Percentiles rank a stretch among this genome's conserved stretches.
These are phyloP conservation scores for Tillandsia leiboldiana DNA, from an alignment of 176 grass and related monocot genomes.

Conservation along the genomic window DNA sequence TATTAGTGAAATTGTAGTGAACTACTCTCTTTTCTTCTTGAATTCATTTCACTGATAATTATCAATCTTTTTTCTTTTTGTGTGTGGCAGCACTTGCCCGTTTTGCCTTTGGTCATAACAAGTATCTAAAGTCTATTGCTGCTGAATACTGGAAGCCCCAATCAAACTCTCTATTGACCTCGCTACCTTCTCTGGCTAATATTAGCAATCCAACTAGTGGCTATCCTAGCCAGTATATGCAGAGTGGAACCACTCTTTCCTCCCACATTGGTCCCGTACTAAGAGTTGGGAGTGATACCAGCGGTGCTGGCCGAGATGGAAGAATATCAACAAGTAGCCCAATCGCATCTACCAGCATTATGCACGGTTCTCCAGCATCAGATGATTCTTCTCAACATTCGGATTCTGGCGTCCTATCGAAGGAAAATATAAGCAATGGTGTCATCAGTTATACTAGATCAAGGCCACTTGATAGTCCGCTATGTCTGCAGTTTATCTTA, in stretches of 20 bases:
- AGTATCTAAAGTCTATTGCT: conserved; percentile 76
- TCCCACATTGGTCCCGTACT: conserved; percentile 72
- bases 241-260: conserved; percentile 32
- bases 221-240: conserved; percentile 42
- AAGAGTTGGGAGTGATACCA: conserved; percentile 74
- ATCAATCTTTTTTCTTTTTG: background rate
- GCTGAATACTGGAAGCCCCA: conserved; percentile 81
- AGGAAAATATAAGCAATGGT: conserved; percentile 67
- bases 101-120: conserved; percentile 86
- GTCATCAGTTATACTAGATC: conserved; percentile 47
- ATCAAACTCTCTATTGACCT: conserved; percentile 58
- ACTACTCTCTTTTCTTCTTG: too few species aligned
- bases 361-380: conserved; percentile 85
- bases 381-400: conserved; percentile 94
- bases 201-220: conserved; percentile 48
- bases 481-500: conserved; percentile 76
- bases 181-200: conserved; percentile 73
- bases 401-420: conserved; percentile 73
- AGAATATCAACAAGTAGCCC: conserved; percentile 69
- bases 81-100: conserved; percentile 66
- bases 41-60: too few species aligned
- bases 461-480: conserved; percentile 42
- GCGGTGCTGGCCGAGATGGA: conserved; percentile 44
- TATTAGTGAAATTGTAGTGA: too few species aligned
- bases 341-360: conserved; percentile 42